Evolutionary conservation across 495 filamentous ascomycete species (phyloP).

Genomic region (Cetradonia linearis): DNA sequence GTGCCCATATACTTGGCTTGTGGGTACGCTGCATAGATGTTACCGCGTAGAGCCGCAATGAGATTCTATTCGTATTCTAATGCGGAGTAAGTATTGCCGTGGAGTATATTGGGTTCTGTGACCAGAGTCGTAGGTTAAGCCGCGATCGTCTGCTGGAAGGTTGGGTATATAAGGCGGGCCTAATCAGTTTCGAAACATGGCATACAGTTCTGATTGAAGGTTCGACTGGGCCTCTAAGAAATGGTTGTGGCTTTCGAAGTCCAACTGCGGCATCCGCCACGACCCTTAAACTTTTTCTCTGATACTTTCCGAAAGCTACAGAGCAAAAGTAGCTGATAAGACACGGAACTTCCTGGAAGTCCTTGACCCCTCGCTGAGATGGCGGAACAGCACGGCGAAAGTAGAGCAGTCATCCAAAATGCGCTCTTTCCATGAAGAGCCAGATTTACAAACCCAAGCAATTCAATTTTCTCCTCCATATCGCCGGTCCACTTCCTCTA

Average conservation of each 20-base stretch:
- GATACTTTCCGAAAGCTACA: not conserved
- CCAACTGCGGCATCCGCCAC: not conserved
- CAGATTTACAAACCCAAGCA: not conserved
- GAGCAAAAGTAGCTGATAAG: not conserved
- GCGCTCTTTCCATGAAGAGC: not conserved
- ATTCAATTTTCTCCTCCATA: slow-evolving; percentile 24
- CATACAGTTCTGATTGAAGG: not conserved
- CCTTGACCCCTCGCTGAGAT: not conserved
- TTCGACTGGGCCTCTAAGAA: not conserved
- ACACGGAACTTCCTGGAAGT: not conserved
- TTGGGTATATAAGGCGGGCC: not conserved
- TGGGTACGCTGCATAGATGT: not conserved
- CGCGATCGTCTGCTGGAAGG: not conserved
- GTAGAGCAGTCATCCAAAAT: not conserved
- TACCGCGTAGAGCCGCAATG: not conserved
- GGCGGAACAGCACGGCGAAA: not conserved
- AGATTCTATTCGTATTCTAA: not conserved
- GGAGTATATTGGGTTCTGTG: not conserved
- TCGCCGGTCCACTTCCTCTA: slow-evolving; percentile 59
- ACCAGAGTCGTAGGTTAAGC: not conserved
- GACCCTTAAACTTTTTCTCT: not conserved
- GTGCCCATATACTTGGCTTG: not conserved
- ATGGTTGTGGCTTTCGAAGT: not conserved
- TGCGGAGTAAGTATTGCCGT: not conserved
- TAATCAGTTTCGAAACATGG: not conserved